Conservation (phyloP, 345 rosid genomes). For the Isatis tinctoria region DNA sequence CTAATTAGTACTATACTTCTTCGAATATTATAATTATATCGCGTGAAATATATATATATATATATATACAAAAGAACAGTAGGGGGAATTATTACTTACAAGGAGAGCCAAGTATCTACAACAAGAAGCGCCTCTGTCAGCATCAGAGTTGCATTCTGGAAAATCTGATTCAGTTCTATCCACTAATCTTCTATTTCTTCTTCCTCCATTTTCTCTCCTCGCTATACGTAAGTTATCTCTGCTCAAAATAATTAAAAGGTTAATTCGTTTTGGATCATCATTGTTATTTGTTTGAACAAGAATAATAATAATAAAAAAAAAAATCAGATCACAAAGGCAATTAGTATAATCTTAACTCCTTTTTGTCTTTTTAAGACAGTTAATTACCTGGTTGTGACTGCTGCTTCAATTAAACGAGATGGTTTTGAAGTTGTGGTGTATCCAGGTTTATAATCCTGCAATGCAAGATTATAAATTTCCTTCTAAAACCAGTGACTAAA, state of each 20-base stretch:
- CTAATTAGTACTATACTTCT: not conserved
- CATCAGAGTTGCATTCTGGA: constrained; percentile 40
- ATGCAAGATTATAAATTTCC: not conserved
- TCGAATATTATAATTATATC: not conserved
- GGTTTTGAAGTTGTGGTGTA: constrained; percentile 61
- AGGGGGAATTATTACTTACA: constrained; percentile 40
- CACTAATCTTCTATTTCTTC: constrained; percentile 19
- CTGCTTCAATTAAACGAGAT: constrained; percentile 44
- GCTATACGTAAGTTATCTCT: constrained; percentile 57
- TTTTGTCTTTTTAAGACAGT: not conserved
- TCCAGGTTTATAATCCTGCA: constrained; percentile 72
- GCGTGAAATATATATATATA: not conserved
- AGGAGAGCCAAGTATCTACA: constrained; percentile 60
- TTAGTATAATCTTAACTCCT: not conserved
- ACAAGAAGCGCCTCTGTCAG: constrained; percentile 43
- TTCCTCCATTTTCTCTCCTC: constrained; percentile 27
- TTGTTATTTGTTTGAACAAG: not conserved
- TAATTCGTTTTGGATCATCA: not conserved
- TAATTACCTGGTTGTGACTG: constrained; percentile 56
- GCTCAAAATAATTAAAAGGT: not conserved
- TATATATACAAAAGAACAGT: not conserved
- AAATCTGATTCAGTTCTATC: constrained; percentile 7
- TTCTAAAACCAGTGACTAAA: not conserved
- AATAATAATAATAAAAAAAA: too few relatives aligned
- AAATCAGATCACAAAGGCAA: too few relatives aligned